A percentile compares a stretch with the other conserved stretches of the same genome.
These are phyloP conservation scores for Blastocrithidia nonstop DNA, from an alignment of 208 protist species.

Conservation along the genomic window DNA sequence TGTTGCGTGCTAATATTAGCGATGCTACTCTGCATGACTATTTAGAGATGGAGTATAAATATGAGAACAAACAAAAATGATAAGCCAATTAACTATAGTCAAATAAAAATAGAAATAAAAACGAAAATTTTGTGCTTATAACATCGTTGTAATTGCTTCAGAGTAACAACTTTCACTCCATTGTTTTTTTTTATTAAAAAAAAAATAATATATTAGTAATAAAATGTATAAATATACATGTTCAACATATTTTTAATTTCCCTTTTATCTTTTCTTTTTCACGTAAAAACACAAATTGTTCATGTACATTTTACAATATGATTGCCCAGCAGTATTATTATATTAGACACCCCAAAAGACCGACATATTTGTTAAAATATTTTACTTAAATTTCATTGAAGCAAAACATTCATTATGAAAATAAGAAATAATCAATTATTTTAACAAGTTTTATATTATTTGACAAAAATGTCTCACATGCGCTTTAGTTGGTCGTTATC, in stretches of 20 bases:
- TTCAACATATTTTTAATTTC: not conserved
- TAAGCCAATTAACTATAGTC: conserved; percentile 8
- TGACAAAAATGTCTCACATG: too few relatives aligned
- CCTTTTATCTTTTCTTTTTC: not conserved
- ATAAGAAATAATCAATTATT: too few relatives aligned
- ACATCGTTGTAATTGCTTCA: not conserved
- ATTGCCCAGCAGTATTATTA: not conserved
- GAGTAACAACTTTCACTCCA: not conserved
- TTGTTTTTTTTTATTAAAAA: conserved; percentile 1
- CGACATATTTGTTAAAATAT: too few relatives aligned
- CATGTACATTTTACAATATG: not conserved
- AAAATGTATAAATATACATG: conserved; percentile 1
- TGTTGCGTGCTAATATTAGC: conserved; percentile 42
- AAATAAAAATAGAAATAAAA: conserved; percentile 13
- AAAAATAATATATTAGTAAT: conserved; percentile 1
- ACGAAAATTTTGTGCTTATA: too few relatives aligned
- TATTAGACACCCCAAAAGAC: not conserved
- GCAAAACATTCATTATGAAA: too few relatives aligned
- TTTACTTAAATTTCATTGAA: too few relatives aligned
- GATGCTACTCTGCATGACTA: conserved; percentile 50
- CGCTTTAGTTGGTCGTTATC: too few relatives aligned
- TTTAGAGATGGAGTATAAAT: too few relatives aligned
- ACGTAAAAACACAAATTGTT: not conserved
- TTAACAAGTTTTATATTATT: too few relatives aligned
- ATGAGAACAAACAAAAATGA: too few relatives aligned